Conservation (phyloP, 768 basidiomycete genomes). For the Fomitopsis serialis region DNA sequence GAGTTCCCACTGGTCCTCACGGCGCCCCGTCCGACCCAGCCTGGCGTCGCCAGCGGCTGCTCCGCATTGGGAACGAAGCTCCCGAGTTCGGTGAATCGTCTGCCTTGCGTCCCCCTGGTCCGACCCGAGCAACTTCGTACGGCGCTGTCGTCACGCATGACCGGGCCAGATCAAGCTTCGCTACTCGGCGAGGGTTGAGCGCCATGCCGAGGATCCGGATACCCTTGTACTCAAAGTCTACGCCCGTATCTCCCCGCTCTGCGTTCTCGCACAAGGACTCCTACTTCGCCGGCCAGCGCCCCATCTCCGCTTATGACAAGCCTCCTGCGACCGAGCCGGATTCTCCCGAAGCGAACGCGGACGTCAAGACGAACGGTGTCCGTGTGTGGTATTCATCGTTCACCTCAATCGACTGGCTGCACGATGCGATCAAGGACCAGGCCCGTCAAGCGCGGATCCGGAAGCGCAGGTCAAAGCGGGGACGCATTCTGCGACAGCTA, state of each 20-base stretch:
- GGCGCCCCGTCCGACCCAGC: constrained; percentile 50
- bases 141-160: constrained; percentile 39
- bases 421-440: constrained; percentile 94
- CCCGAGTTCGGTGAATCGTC: constrained; percentile 12
- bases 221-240: constrained; percentile 26
- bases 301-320: constrained; percentile 70
- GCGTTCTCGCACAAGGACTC: constrained; percentile 29
- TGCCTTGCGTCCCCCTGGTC: constrained; percentile 18
- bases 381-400: constrained; percentile 92
- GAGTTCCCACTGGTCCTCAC: constrained; percentile 29
- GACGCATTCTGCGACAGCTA: constrained; percentile 52
- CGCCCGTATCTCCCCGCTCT: constrained; percentile 31
- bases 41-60: constrained; percentile 57
- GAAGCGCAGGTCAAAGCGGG: constrained; percentile 62
- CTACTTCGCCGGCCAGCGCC: constrained; percentile 44
- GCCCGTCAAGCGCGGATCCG: constrained; percentile 72
- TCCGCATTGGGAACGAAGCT: constrained; percentile 40
- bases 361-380: constrained; percentile 76
- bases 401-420: constrained; percentile 93
- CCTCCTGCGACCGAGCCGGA: constrained; percentile 25
- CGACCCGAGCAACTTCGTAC: constrained; percentile 36
- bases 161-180: constrained; percentile 19
- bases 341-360: constrained; percentile 37
- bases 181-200: constrained; percentile 31
- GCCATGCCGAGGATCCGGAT: constrained; percentile 31